Percentiles rank a stretch among this genome's conserved stretches.
Evolutionary conservation across 2,329 filamentous ascomycete genomes (phyloP).

Genomic region (Colletotrichum viniferum): DNA sequence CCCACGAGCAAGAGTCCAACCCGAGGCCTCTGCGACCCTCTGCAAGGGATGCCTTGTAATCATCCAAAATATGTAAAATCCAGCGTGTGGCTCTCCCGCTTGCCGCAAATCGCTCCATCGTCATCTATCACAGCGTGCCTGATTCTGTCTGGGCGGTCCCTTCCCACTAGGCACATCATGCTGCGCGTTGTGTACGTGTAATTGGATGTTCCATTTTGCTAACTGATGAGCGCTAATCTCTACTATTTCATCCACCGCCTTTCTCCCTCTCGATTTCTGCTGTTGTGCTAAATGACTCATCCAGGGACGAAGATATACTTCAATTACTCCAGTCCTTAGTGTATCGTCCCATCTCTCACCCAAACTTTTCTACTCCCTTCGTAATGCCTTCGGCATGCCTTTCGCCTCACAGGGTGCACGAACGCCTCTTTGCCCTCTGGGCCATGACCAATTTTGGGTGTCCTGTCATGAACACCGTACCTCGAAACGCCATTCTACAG

Average conservation of each 20-base stretch:
- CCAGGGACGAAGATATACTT: conserved; percentile 18
- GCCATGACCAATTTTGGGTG: background rate
- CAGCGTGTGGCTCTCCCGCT: background rate
- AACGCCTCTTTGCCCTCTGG: background rate
- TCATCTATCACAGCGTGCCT: background rate
- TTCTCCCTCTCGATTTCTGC: conserved; percentile 4
- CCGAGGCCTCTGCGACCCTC: background rate
- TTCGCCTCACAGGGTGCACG: background rate
- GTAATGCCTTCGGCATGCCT: background rate
- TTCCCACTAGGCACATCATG: background rate
- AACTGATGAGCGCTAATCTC: conserved; percentile 18
- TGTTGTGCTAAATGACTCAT: conserved; percentile 17
- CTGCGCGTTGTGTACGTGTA: background rate
- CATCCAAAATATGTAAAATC: background rate
- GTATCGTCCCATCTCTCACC: conserved; percentile 9
- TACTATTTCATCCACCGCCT: conserved; percentile 18
- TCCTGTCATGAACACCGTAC: background rate
- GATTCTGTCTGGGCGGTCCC: background rate
- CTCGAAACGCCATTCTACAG: conserved; percentile 40
- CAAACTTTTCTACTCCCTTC: conserved; percentile 18
- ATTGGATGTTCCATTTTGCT: conserved; percentile 14
- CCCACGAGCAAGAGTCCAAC: background rate
- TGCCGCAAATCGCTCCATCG: background rate
- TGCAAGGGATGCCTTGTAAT: background rate
- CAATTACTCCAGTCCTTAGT: conserved; percentile 6